Evolutionary conservation across 805 yeast species (phyloP).

Genomic region (Suhomyces emberorum): DNA sequence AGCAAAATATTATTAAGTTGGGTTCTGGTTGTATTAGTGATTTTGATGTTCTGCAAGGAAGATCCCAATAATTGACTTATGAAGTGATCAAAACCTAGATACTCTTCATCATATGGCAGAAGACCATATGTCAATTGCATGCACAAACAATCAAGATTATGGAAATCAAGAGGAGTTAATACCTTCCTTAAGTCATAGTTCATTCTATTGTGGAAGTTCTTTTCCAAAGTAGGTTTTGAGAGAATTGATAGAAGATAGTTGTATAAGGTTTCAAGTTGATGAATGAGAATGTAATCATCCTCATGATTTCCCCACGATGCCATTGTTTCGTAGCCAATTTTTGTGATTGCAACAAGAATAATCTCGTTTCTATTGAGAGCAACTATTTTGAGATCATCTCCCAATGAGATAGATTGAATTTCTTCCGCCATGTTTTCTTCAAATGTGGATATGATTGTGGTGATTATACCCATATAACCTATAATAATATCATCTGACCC

Average conservation of each 20-base stretch:
- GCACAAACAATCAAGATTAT: constrained; percentile 61
- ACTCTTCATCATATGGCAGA: constrained; percentile 6
- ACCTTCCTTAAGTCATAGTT: constrained; percentile 79
- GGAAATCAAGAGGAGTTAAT: constrained; percentile 70
- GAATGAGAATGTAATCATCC: constrained; percentile 15
- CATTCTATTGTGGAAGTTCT: constrained; percentile 65
- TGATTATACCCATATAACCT: constrained; percentile 75
- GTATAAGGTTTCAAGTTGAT: constrained; percentile 70
- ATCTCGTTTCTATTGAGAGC: constrained; percentile 66
- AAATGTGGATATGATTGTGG: constrained; percentile 73
- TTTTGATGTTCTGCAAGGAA: constrained; percentile 32
- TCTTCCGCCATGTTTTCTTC: constrained; percentile 39
- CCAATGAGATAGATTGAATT: constrained; percentile 53
- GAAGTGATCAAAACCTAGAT: constrained; percentile 20
- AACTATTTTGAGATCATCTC: constrained; percentile 48
- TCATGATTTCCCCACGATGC: constrained; percentile 4
- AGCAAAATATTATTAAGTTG: constrained; percentile 56
- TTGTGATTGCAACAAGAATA: constrained; percentile 66
- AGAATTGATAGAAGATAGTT: constrained; percentile 78
- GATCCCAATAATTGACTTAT: constrained; percentile 28
- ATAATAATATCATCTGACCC: constrained; percentile 66
- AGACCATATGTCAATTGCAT: constrained; percentile 36
- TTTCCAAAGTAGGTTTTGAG: constrained; percentile 72
- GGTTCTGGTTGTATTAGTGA: constrained; percentile 56
- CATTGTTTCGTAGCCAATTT: constrained; percentile 47